Conservation (phyloP, 169 alveolate species). For the Babesia sp. region DNA sequence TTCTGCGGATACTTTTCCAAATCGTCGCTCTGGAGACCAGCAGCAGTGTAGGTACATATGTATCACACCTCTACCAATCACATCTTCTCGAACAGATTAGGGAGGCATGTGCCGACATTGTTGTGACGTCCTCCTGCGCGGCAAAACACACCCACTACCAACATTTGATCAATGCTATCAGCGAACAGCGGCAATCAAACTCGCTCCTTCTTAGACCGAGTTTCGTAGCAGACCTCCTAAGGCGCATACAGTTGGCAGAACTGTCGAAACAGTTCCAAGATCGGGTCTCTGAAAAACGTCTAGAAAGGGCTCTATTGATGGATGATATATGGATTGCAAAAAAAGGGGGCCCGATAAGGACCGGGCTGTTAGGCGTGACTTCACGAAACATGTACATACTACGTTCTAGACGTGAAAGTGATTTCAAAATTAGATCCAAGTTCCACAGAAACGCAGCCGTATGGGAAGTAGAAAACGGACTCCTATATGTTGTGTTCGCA, state of each 20-base stretch:
- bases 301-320: slow-evolving; percentile 32
- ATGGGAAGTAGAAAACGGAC: slow-evolving; percentile 12
- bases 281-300: neutral
- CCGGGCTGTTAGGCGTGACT: slow-evolving; percentile 9
- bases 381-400: slow-evolving; percentile 8
- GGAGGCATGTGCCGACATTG: slow-evolving; percentile 27
- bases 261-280: slow-evolving; percentile 31
- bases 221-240: slow-evolving; percentile 22
- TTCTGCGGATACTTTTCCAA: slow-evolving; percentile 15
- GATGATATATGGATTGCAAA: slow-evolving; percentile 38
- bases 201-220: slow-evolving; percentile 22
- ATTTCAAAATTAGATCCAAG: neutral
- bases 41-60: slow-evolving; percentile 43
- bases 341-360: neutral
- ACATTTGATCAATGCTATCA: slow-evolving; percentile 24
- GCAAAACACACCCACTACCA: slow-evolving; percentile 38
- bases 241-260: slow-evolving; percentile 28
- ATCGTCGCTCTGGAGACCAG: slow-evolving; percentile 30
- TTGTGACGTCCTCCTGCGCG: slow-evolving; percentile 13
- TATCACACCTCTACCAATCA: slow-evolving; percentile 38
- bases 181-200: slow-evolving; percentile 34
- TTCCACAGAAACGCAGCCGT: slow-evolving; percentile 13
- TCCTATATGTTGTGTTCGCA: neutral
- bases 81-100: slow-evolving; percentile 25
- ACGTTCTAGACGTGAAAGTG: neutral